Conservation (phyloP, 2,329 filamentous ascomycete genomes). For the Xylaria sp. region DNA sequence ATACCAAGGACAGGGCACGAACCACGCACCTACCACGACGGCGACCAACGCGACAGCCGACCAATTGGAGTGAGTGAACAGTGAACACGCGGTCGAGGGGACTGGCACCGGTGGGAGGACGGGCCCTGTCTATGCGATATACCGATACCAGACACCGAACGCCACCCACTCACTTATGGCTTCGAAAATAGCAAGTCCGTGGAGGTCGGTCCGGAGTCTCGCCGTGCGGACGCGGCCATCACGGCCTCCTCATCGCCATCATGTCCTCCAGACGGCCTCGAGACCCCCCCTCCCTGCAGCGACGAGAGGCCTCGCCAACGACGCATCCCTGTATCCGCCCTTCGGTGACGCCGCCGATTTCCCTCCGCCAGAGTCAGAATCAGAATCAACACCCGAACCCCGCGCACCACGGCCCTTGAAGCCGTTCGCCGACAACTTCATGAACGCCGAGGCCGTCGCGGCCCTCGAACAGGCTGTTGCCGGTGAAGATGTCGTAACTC, state of each 20-base stretch:
- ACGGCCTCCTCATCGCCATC: slow-evolving; percentile 7
- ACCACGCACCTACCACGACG: slow-evolving; percentile 16
- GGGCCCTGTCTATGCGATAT: slow-evolving; percentile 16
- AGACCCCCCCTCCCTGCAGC: slow-evolving; percentile 21
- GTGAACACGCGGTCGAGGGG: slow-evolving; percentile 19
- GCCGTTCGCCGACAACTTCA: slow-evolving; percentile 45
- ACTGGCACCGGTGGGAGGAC: slow-evolving; percentile 36
- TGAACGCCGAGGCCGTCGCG: slow-evolving; percentile 45
- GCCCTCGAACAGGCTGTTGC: slow-evolving; percentile 47
- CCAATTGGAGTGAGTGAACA: no score
- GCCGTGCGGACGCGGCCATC: slow-evolving; percentile 45
- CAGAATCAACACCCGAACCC: slow-evolving; percentile 18
- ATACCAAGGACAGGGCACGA: background rate
- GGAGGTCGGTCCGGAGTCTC: slow-evolving; percentile 46
- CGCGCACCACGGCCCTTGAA: slow-evolving; percentile 37
- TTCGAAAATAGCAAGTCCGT: slow-evolving; percentile 48
- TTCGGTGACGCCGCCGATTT: background rate
- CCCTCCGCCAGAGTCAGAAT: slow-evolving; percentile 23
- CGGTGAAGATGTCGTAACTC: slow-evolving; percentile 41
- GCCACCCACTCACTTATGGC: no score
- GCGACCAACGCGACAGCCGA: slow-evolving; percentile 8
- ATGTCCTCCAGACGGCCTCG: slow-evolving; percentile 2
- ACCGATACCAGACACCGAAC: no score
- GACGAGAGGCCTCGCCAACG: slow-evolving; percentile 41
- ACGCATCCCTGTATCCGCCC: slow-evolving; percentile 36